Conservation (phyloP, 2,329 filamentous ascomycete species). For the Orbilia quercus region DNA sequence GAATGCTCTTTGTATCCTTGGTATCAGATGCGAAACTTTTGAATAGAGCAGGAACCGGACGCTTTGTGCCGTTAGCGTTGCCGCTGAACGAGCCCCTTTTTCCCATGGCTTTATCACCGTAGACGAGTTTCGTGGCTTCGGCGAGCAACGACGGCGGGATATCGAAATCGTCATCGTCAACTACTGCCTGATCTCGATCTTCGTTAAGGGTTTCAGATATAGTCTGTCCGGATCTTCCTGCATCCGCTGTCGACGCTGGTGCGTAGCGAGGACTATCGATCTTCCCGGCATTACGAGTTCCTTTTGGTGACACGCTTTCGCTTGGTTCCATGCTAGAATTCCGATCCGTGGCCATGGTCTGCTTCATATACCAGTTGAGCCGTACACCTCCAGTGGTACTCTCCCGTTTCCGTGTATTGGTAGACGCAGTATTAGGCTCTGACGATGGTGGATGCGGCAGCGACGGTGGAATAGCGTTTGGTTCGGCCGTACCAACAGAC, state of each 20-base stretch:
- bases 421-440: slow-evolving; percentile 15
- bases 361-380: slow-evolving; percentile 51
- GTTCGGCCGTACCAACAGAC: slow-evolving; percentile 16
- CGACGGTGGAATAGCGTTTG: slow-evolving; percentile 12
- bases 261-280: slow-evolving; percentile 45
- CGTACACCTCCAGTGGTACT: slow-evolving; percentile 26
- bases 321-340: slow-evolving; percentile 12
- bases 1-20: slow-evolving; percentile 34
- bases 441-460: slow-evolving; percentile 13
- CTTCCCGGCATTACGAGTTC: slow-evolving; percentile 24
- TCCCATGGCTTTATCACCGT: slow-evolving; percentile 22
- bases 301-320: slow-evolving; percentile 52
- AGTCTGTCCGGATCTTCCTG: slow-evolving; percentile 8
- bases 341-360: slow-evolving; percentile 18
- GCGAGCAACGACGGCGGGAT: slow-evolving; percentile 39
- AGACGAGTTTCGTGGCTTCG: slow-evolving; percentile 52
- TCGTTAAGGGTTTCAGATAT: slow-evolving; percentile 41
- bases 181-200: neutral
- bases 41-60: slow-evolving; percentile 28
- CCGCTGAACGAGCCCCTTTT: slow-evolving; percentile 42
- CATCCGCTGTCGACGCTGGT: slow-evolving; percentile 12
- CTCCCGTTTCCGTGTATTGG: slow-evolving; percentile 8
- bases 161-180: slow-evolving; percentile 25
- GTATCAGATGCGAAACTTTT: slow-evolving; percentile 25
- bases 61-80: slow-evolving; percentile 34